A percentile compares a stretch with the other conserved stretches of the same genome.
Conservation (phyloP, 192 early-diverging fungal genomes). For the Ramicandelaber brevisporus region DNA sequence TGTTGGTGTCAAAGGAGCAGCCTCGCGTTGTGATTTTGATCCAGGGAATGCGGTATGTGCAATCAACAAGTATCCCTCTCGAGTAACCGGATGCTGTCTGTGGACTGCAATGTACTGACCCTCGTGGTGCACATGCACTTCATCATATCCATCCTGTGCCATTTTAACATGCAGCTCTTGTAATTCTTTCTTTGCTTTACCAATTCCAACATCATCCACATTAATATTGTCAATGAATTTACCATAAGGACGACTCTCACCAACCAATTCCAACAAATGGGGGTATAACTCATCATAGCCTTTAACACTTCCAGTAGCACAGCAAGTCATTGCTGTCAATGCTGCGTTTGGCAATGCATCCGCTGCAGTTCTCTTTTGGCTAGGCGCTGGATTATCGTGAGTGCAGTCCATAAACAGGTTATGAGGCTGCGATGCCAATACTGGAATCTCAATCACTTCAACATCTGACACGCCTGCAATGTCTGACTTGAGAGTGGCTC, state of each 20-base stretch:
- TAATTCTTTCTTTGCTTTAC: conserved; percentile 37
- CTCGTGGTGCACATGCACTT: conserved; percentile 93
- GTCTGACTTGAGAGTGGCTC: conserved; percentile 12
- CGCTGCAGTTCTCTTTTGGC: conserved; percentile 66
- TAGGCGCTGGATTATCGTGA: conserved; percentile 93
- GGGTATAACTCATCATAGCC: conserved; percentile 95
- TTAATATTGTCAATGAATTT: no score
- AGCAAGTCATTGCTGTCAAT: conserved; percentile 66
- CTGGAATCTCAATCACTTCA: conserved; percentile 29
- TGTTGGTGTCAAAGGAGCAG: conserved; percentile 20
- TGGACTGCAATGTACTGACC: conserved; percentile 85
- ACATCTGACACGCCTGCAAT: conserved; percentile 15
- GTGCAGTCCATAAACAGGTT: conserved; percentile 98
- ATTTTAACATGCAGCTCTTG: conserved; percentile 59
- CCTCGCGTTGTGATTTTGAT: conserved; percentile 6
- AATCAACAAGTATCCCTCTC: conserved; percentile 79
- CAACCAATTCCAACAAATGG: conserved; percentile 61
- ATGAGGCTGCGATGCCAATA: conserved; percentile 61
- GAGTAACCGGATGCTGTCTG: conserved; percentile 66
- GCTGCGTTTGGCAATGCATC: conserved; percentile 86
- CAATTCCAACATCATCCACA: conserved; percentile 32
- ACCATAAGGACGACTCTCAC: conserved; percentile 56
- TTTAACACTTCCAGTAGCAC: conserved; percentile 86
- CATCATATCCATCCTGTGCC: conserved; percentile 56
- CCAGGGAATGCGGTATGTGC: conserved; percentile 64